phyloP scores from a whole-genome alignment of 2,329 filamentous ascomycete species.

The Beauveria sp. region DNA sequence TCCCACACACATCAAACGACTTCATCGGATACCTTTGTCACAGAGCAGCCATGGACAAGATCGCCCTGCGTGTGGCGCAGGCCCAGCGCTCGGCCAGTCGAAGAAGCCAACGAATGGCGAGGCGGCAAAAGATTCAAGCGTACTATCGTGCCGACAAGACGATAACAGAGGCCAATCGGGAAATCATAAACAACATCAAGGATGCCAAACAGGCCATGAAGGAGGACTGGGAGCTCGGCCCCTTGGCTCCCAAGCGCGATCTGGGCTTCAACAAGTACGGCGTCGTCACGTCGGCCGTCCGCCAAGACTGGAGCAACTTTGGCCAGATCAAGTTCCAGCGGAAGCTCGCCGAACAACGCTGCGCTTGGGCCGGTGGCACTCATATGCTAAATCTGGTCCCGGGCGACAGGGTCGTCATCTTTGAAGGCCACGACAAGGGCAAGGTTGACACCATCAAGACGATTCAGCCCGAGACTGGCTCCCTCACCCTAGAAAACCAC shows the following conservation, averaged over 20 bases:
- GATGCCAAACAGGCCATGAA: constrained; percentile 45
- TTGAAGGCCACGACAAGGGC: constrained; percentile 71
- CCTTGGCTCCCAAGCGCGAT: constrained; percentile 70
- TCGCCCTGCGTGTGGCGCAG: constrained; percentile 57
- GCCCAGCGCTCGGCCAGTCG: constrained; percentile 57
- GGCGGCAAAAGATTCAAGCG: constrained; percentile 23
- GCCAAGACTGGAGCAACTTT: constrained; percentile 28
- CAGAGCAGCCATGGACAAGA: constrained; percentile 58
- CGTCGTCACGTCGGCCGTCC: constrained; percentile 34
- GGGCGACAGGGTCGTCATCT: constrained; percentile 61
- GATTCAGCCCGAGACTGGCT: constrained; percentile 47
- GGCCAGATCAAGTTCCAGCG: constrained; percentile 22
- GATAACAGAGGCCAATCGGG: constrained; percentile 22
- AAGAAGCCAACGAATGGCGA: constrained; percentile 32
- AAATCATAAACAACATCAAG: constrained; percentile 29
- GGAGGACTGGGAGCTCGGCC: constrained; percentile 73
- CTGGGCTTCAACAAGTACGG: constrained; percentile 57
- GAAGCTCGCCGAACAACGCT: constrained; percentile 34
- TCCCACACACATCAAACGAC: neutral
- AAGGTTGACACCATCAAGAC: constrained; percentile 67
- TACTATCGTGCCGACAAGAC: constrained; percentile 25
- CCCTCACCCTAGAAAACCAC: constrained; percentile 53
- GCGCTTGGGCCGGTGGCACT: constrained; percentile 47
- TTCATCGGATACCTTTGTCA: neutral
- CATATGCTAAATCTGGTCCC: constrained; percentile 37